Conservation (phyloP, 768 basidiomycete genomes). For the Phanerodontia chrysosporium region DNA sequence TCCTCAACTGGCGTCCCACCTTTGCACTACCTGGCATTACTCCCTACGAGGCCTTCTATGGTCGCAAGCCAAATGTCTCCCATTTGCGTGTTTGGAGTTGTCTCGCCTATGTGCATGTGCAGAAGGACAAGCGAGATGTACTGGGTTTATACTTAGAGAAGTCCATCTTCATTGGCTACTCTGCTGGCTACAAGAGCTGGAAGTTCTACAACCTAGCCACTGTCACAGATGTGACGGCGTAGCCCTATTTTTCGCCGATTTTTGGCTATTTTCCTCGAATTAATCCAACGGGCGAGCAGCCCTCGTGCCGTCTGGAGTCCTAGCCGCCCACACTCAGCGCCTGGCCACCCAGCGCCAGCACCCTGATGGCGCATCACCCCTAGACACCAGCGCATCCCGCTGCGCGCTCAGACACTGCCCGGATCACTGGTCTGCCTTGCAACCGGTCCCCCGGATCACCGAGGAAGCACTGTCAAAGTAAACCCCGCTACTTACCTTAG, state of each 20-base stretch:
- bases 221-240: background rate
- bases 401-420: too few species aligned
- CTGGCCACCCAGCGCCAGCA: too few species aligned
- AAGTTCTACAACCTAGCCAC: background rate
- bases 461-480: too few species aligned
- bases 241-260: background rate
- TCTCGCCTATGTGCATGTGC: slow-evolving; percentile 18
- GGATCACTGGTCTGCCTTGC: too few species aligned
- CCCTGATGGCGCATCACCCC: too few species aligned
- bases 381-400: too few species aligned
- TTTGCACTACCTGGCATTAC: slow-evolving; percentile 18
- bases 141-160: slow-evolving; percentile 9
- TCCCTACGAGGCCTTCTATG: slow-evolving; percentile 21
- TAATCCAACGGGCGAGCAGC: background rate
- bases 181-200: background rate
- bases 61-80: slow-evolving; percentile 8
- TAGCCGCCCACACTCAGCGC: too few species aligned
- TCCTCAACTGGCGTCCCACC: slow-evolving; percentile 22
- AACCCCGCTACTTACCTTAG: too few species aligned
- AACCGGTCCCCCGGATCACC: too few species aligned
- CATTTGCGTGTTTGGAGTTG: slow-evolving; percentile 23
- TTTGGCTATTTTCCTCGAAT: background rate
- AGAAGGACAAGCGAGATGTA: slow-evolving; percentile 14
- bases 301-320: too few species aligned
- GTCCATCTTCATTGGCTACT: slow-evolving; percentile 22